phyloP scores from a whole-genome alignment of 2,329 filamentous ascomycete species.

The Aspergillus novofumigatus region DNA sequence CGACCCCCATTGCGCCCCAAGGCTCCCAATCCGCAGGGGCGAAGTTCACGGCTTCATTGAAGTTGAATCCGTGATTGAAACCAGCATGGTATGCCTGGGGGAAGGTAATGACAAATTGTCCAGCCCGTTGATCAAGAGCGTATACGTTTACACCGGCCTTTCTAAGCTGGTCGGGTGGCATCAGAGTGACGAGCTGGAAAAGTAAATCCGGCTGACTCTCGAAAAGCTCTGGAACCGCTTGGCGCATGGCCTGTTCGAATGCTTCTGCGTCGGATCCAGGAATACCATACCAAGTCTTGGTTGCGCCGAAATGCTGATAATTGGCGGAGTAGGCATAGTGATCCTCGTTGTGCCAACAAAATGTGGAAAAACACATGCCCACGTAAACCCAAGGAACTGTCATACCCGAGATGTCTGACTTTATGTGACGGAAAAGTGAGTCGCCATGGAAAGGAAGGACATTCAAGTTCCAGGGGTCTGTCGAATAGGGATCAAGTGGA shows the following conservation, averaged over 20 bases:
- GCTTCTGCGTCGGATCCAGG: slow-evolving; percentile 89
- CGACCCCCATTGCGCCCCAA: slow-evolving; percentile 79
- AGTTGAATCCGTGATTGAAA: slow-evolving; percentile 98
- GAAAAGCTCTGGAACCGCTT: slow-evolving; percentile 92
- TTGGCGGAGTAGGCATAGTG: slow-evolving; percentile 98
- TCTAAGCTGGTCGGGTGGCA: slow-evolving; percentile 86
- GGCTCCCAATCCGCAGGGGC: slow-evolving; percentile 94
- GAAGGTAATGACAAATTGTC: slow-evolving; percentile 94
- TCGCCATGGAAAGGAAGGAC: slow-evolving; percentile 85
- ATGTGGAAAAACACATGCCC: slow-evolving; percentile 98
- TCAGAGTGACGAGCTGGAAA: slow-evolving; percentile 93
- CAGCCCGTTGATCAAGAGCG: slow-evolving; percentile 91
- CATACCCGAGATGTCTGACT: slow-evolving; percentile 98
- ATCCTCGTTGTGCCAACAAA: slow-evolving; percentile 99
- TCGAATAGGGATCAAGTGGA: slow-evolving; percentile 79
- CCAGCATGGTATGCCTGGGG: slow-evolving; percentile 96
- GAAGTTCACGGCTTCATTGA: slow-evolving; percentile 98
- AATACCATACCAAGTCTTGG: slow-evolving; percentile 99
- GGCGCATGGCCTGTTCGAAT: slow-evolving; percentile 91
- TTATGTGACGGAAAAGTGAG: slow-evolving; percentile 93
- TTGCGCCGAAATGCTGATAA: slow-evolving; percentile 96
- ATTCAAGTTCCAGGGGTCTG: slow-evolving; percentile 94
- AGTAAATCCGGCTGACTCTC: slow-evolving; percentile 94
- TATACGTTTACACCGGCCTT: slow-evolving; percentile 92
- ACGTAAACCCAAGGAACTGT: slow-evolving; percentile 99